Evolutionary conservation across 1,284 basidiomycete species (phyloP), one percentile per base, ranked within the genome.

Genomic region (Irpex sp.): DNA sequence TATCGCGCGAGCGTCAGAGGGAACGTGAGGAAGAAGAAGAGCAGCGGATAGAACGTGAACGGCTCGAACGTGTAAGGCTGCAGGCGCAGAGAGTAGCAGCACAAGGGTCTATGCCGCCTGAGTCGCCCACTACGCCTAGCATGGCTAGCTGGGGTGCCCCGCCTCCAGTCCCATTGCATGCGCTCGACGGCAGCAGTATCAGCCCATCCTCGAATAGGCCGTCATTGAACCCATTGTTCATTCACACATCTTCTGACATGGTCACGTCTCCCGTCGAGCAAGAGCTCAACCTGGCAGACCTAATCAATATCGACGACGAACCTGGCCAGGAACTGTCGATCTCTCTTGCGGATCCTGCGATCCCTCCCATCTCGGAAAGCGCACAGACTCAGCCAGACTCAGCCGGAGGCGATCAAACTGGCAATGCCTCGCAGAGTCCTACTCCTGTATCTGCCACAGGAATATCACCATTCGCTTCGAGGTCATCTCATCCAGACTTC

Each of bases 251-350:
- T 39, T 77, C 80, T 47, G 82, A 84, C 53, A 71, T 74, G 54
- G 69, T 72, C 39, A 56, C 63, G 37, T 61, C 58, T 10, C 61
- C 71, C 9, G 68, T 73, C 36, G 86, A 89, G 69, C 80, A 82
- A 49, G 88, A 91, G 72, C 70, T 91, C 57, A 87, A 90, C 68
- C 80, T 91, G 14, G 82, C 83, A 42, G 88, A 91, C 70, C 75
- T 91, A 64, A 90, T 91, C 65, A 89, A 91, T 69, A 84, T 91
- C 63, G 89, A 91, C 64, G 89, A 90, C 60, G 89, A 91, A 62
- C 73, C 73, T 0, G 62, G 71, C 18, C 67, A 65, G 28, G 66
- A 72, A 45, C 61, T 70, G 14, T 63, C 63, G 16, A 67, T 66
- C 61, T 65, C 69, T 21, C 36, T 64, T 48, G 55, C 60, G n/a